Evolutionary conservation across 768 basidiomycete species (phyloP), one percentile per base, ranked within the genome.

Genomic region (Pseudohyphozyma bogoriensis): DNA sequence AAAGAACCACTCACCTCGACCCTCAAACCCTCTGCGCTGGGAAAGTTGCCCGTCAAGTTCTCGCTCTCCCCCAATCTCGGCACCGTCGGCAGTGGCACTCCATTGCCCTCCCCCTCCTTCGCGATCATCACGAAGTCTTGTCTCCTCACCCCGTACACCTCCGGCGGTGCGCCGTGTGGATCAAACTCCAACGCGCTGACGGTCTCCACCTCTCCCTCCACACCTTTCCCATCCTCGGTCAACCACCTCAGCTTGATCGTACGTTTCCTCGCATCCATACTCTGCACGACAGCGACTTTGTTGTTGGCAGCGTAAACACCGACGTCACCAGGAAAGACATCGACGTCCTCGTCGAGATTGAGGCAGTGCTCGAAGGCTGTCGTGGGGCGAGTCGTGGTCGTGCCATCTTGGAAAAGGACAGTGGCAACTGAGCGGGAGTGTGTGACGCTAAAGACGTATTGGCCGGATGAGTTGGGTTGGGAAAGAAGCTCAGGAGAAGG

Each of bases 311-410:
- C 85, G 83, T 86, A 90, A 22, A 89, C 67, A 18, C 92, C 85
- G 73, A 88, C 83, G 69, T 96, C 89, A 22, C 91, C 91, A 8
- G 91, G 91, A 89, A 87, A 91, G 72, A 85, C 88, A 71, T 89
- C 91, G 72, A 87, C 88, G 29, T 66, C 65, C 74, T 95, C 91
- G 72, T 93, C 91, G 13, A 89, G 81, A 62, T 88, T 88, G 54
- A 85, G 72, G 28, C 87, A 79, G 47, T 76, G 79, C 73, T 89
- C 86, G 36, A 57, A 51, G 4, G 42, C 24, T 12, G 50, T 33
- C 1, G 58, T 39, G 8, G 61, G 51, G 13, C 16, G 33, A 51
- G 73, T 76, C 24, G 77, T 79, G 22, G 45, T 45, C 13, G 62
- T 54, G 28, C 89, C 90, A 71, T 89, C 84, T 76, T 95, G 91